Evolutionary conservation across 2,329 filamentous ascomycete species (phyloP).

Genomic region (Fusarium pseudocircinatum): DNA sequence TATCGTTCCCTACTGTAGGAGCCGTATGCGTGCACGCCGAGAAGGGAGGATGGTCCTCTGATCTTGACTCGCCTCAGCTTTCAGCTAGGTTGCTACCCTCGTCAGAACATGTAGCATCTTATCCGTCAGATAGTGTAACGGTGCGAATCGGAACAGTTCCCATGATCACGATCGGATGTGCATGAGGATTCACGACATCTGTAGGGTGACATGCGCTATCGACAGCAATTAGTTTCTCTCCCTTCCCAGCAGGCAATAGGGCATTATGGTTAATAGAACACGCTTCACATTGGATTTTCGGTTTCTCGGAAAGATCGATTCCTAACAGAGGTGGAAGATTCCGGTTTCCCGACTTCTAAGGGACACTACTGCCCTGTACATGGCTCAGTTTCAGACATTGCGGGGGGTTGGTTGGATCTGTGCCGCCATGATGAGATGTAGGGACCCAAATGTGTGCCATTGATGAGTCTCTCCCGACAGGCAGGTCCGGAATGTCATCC

Average conservation of each 20-base stretch:
- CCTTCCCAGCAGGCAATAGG: not conserved
- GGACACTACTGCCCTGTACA: conserved; percentile 5
- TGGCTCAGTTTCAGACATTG: conserved; percentile 33
- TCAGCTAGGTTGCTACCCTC: conserved; percentile 7
- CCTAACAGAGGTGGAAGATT: not conserved
- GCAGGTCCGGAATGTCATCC: conserved; percentile 10
- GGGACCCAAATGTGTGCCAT: conserved; percentile 21
- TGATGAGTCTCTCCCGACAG: conserved; percentile 6
- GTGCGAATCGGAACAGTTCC: conserved; percentile 41
- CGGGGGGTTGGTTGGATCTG: conserved; percentile 21
- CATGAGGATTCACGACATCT: conserved; percentile 23
- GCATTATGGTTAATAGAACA: not conserved
- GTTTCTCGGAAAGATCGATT: conserved; percentile 9
- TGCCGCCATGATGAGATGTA: conserved; percentile 8
- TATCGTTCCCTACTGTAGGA: conserved; percentile 22
- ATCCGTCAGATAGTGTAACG: conserved; percentile 28
- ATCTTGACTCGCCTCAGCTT: conserved; percentile 27
- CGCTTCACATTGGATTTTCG: not conserved
- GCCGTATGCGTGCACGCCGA: conserved; percentile 20
- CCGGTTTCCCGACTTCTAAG: conserved; percentile 2
- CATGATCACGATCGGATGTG: conserved; percentile 24
- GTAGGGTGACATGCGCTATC: conserved; percentile 10
- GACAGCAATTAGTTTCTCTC: not conserved
- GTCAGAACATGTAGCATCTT: conserved; percentile 23
- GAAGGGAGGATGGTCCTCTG: conserved; percentile 8